These are phyloP conservation scores for Talinum fruticosum DNA, from an alignment of 148 eudicot species.

Conservation along the genomic window DNA sequence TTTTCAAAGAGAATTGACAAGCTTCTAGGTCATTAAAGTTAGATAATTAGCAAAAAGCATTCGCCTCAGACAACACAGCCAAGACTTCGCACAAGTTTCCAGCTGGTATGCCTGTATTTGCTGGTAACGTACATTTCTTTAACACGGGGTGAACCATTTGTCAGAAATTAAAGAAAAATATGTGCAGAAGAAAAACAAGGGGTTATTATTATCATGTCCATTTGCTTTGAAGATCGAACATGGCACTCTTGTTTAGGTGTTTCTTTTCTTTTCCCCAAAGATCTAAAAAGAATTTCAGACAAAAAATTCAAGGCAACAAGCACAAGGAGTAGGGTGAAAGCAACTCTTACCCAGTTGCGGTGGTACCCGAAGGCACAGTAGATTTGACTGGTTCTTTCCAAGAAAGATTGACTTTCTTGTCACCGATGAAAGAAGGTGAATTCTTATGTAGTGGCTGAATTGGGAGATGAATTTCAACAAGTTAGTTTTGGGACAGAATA, in stretches of 20 bases:
- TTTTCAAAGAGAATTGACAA: too few relatives aligned
- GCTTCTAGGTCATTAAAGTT: too few relatives aligned
- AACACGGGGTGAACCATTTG: background rate
- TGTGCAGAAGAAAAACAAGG: background rate
- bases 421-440: constrained; percentile 79
- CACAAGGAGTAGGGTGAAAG: background rate
- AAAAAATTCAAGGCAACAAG: background rate
- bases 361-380: constrained; percentile 33
- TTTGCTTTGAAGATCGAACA: background rate
- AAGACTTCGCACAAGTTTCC: too few relatives aligned
- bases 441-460: constrained; percentile 70
- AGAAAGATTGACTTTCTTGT: constrained; percentile 73
- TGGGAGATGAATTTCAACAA: constrained; percentile 15
- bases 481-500: constrained; percentile 9
- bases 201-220: background rate
- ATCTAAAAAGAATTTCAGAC: background rate
- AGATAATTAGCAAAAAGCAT: too few relatives aligned
- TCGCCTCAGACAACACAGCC: too few relatives aligned
- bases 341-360: constrained; percentile 53
- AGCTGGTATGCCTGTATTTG: too few relatives aligned
- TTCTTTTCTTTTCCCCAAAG: background rate
- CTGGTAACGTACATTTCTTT: too few relatives aligned
- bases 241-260: too few relatives aligned
- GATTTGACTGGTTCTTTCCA: constrained; percentile 77
- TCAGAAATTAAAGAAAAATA: background rate